phyloP scores from a whole-genome alignment of 2,329 filamentous ascomycete genomes.

The Plectosphaerella sp. region DNA sequence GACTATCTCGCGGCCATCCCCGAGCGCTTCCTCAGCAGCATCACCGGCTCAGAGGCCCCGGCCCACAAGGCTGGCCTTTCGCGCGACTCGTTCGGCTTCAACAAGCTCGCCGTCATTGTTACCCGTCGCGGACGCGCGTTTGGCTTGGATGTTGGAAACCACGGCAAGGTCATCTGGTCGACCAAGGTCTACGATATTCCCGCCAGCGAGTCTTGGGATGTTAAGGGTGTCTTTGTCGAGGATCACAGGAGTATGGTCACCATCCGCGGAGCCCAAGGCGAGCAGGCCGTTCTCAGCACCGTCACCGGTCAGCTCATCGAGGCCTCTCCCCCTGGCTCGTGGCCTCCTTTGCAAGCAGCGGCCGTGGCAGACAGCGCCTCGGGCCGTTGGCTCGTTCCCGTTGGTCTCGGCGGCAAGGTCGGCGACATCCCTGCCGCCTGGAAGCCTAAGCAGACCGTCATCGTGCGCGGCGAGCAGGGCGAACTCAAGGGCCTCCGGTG shows the following conservation, averaged over 20 bases:
- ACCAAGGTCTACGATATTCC: conserved; percentile 56
- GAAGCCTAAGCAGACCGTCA: conserved; percentile 48
- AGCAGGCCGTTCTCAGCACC: conserved; percentile 53
- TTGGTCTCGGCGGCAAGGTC: conserved; percentile 46
- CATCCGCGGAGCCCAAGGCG: conserved; percentile 56
- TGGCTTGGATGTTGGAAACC: conserved; percentile 71
- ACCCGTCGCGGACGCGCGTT: conserved; percentile 77
- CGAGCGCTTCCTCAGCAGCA: conserved; percentile 59
- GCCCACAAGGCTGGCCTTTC: conserved; percentile 42
- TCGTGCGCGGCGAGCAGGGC: conserved; percentile 44
- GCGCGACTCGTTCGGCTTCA: conserved; percentile 79
- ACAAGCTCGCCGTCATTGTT: conserved; percentile 77
- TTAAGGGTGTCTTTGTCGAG: conserved; percentile 62
- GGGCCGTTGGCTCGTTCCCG: conserved; percentile 49
- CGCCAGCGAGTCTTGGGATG: conserved; percentile 54
- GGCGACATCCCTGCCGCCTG: conserved; percentile 38
- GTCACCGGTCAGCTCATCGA: conserved; percentile 49
- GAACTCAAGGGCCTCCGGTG: conserved; percentile 54
- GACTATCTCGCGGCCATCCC: conserved; percentile 68
- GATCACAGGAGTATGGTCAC: conserved; percentile 52
- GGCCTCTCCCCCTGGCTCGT: conserved; percentile 31
- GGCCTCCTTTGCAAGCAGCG: conserved; percentile 31
- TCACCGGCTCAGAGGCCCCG: conserved; percentile 52
- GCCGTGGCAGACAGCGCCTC: conserved; percentile 47
- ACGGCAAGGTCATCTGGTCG: conserved; percentile 74